A percentile compares a stretch with the other conserved stretches of the same genome.
Conservation (phyloP, 2,329 filamentous ascomycete species). For the Talaromyces sp. region DNA sequence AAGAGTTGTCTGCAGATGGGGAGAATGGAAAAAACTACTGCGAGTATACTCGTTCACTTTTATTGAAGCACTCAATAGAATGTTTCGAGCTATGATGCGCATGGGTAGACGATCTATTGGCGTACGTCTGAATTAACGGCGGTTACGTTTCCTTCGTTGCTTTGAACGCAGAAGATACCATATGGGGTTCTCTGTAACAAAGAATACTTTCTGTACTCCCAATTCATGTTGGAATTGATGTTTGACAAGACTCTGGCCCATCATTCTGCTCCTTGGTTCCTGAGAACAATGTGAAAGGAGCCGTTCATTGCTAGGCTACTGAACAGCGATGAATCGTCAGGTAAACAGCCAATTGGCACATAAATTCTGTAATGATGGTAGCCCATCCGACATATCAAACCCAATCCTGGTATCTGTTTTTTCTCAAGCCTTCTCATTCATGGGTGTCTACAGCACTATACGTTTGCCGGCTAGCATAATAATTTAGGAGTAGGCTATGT, state of each 20-base stretch:
- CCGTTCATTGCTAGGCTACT: too few species aligned
- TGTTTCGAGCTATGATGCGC: constrained; percentile 9
- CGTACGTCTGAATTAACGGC: neutral
- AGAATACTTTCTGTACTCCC: neutral
- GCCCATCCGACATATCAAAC: too few species aligned
- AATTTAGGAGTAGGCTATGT: too few species aligned
- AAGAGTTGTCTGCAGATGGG: constrained; percentile 1
- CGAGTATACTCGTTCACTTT: neutral
- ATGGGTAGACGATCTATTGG: neutral
- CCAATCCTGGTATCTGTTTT: too few species aligned
- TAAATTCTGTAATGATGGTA: too few species aligned
- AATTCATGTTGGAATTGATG: neutral
- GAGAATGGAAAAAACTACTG: neutral
- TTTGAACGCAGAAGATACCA: neutral
- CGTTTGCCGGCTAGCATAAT: too few species aligned
- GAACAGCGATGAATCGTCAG: too few species aligned
- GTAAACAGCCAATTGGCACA: too few species aligned
- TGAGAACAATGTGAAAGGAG: neutral
- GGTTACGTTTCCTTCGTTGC: neutral
- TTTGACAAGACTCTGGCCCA: neutral
- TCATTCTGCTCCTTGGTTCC: neutral
- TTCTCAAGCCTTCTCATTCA: too few species aligned
- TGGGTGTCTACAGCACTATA: too few species aligned
- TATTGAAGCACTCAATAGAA: neutral
- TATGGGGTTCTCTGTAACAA: neutral